phyloP scores from a whole-genome alignment of 805 yeast genomes.

The Yarrowia sp. region DNA sequence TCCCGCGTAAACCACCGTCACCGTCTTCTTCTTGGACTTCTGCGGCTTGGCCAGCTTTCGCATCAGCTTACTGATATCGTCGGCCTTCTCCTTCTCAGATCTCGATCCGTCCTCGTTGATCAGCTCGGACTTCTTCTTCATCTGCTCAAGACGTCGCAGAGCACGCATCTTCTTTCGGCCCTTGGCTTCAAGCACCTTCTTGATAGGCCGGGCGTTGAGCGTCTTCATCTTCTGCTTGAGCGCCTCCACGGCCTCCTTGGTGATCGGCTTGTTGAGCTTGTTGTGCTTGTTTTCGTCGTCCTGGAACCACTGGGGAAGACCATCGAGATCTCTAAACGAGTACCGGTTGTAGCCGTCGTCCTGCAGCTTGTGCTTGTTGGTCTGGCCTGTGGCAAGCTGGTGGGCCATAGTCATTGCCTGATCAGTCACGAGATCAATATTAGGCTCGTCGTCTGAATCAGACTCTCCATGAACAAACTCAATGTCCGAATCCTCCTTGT shows the following conservation, averaged over 20 bases:
- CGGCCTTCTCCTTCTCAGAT: slow-evolving; percentile 93
- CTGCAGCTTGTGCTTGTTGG: slow-evolving; percentile 80
- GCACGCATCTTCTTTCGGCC: slow-evolving; percentile 97
- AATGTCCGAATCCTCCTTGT: slow-evolving; percentile 48
- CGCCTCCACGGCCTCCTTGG: slow-evolving; percentile 89
- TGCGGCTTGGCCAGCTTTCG: slow-evolving; percentile 76
- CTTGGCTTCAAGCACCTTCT: slow-evolving; percentile 97
- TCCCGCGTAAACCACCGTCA: slow-evolving; percentile 84
- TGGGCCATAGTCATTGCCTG: slow-evolving; percentile 99
- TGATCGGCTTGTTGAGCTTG: slow-evolving; percentile 84
- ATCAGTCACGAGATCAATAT: slow-evolving; percentile 84
- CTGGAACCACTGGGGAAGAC: slow-evolving; percentile 94
- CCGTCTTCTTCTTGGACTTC: slow-evolving; percentile 74
- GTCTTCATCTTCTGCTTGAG: slow-evolving; percentile 76
- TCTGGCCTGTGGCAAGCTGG: slow-evolving; percentile 89
- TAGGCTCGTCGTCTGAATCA: slow-evolving; percentile 50
- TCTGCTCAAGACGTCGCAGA: slow-evolving; percentile 79
- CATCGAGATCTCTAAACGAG: slow-evolving; percentile 88
- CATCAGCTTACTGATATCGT: slow-evolving; percentile 87
- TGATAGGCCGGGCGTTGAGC: slow-evolving; percentile 95
- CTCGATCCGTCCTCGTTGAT: slow-evolving; percentile 87
- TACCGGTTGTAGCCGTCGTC: slow-evolving; percentile 93
- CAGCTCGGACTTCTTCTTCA: slow-evolving; percentile 90
- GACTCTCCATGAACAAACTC: slow-evolving; percentile 49
- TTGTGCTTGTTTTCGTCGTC: slow-evolving; percentile 92